Percentiles rank a stretch among this genome's conserved stretches.
Conservation (phyloP, 306 rosid genomes). For the Betula pendula region DNA sequence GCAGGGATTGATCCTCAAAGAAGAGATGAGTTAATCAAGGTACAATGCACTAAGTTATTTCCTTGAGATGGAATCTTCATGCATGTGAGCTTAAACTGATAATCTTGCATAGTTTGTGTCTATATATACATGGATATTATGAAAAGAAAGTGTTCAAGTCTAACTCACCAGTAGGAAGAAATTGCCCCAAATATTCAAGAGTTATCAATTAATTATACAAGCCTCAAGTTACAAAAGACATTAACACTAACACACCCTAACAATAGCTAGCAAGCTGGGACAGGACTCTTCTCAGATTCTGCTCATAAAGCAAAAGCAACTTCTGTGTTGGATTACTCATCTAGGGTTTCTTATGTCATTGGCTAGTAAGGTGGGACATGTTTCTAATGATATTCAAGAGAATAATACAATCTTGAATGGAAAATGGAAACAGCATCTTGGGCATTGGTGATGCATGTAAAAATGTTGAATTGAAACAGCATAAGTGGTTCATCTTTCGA, state of each 20-base stretch:
- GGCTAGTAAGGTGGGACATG: not conserved
- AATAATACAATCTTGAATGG: not conserved
- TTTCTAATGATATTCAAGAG: not conserved
- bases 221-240: not conserved
- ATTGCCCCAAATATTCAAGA: not conserved
- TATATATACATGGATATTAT: not conserved
- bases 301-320: not conserved
- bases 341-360: not conserved
- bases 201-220: not conserved
- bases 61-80: not conserved
- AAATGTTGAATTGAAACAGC: not conserved
- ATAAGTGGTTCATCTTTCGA: no score
- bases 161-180: not conserved
- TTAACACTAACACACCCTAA: not conserved
- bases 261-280: not conserved
- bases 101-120: not conserved
- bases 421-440: not conserved
- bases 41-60: conserved; percentile 22
- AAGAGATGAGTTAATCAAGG: conserved; percentile 83
- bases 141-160: not conserved
- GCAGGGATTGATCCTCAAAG: conserved; percentile 72
- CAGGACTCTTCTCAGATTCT: not conserved
- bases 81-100: not conserved
- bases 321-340: not conserved
- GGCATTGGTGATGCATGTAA: not conserved